Base-by-base conservation (phyloP, 2,329 filamentous ascomycete genomes). In the Stromatinia cepivora region DNA sequence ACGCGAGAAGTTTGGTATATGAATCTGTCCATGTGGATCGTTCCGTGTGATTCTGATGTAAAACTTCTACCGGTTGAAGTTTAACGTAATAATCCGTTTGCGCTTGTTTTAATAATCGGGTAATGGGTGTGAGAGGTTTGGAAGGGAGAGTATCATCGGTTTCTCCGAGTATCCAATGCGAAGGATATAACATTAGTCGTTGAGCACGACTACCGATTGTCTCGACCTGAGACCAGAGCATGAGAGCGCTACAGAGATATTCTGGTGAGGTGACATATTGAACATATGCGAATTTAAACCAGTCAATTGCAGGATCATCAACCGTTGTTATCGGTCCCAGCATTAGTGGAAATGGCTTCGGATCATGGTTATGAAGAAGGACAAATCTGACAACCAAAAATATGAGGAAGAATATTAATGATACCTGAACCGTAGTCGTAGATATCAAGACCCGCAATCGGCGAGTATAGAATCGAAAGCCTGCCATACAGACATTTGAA, bases 151-250 rank as follows among this genome's bases (percentile, higher is more conserved):
- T 61, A 15, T 72, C 28, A 64, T 75, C 73, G 53, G 69, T 67
- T 70, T 75, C 74, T 28, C 74, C 69, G 8, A 67, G 70, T 28
- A 70, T 71, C 76, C 76, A 77, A 52, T 69, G 64, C 1, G 75
- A 74, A 53, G 76, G 75, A 61, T 76, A 76, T 22, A 76, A 54
- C 71, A 77, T 72, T 10, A 74, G 56, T 70, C 74, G 71, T 73
- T 75, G 72, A 17, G 75, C 76, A n/a, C 71, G 69, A 69, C 71
- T 76, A 11, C 74, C 75, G 54, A 76, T 75, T 31, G 71, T 69
- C 67, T 77, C 76, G n/a, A 77, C 73, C 48, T 74, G 63, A 56
- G 70, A 71, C 75, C 75, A 77, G 11, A 75, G 63, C 75, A 76
- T 73, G 3, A 77, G 62, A 31, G 76, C 74, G 71, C 73, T 75